Percentiles rank a stretch among this genome's conserved stretches.
phyloP scores from a whole-genome alignment of 805 yeast genomes.

The Yamadazyma kitorensis region DNA sequence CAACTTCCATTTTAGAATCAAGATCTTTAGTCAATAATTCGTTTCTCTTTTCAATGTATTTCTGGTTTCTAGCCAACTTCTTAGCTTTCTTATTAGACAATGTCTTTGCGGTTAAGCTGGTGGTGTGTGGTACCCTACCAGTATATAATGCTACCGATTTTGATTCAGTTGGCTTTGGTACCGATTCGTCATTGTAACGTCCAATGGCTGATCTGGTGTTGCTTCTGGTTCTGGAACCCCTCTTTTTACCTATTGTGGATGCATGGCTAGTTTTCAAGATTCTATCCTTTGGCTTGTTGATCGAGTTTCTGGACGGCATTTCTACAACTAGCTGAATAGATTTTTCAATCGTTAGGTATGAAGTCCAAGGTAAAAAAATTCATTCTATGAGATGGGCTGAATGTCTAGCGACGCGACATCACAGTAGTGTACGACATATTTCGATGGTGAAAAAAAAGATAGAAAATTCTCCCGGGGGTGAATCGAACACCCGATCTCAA shows the following conservation, averaged over 20 bases:
- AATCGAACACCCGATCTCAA: slow-evolving; percentile 52
- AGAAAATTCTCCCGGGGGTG: slow-evolving; percentile 45
- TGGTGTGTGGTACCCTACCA: slow-evolving; percentile 29
- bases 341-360: too few relatives aligned
- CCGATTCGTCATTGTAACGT: slow-evolving; percentile 37
- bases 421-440: background rate
- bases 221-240: slow-evolving; percentile 47
- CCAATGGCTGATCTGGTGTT: slow-evolving; percentile 46
- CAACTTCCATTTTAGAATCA: slow-evolving; percentile 52
- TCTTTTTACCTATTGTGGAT: slow-evolving; percentile 48
- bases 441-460: background rate
- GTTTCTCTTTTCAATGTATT: slow-evolving; percentile 61
- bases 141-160: slow-evolving; percentile 44
- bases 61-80: slow-evolving; percentile 76
- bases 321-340: too few relatives aligned
- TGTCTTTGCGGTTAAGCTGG: slow-evolving; percentile 50
- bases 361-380: too few relatives aligned
- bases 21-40: slow-evolving; percentile 47
- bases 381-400: slow-evolving; percentile 5
- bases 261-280: slow-evolving; percentile 50
- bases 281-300: slow-evolving; percentile 74
- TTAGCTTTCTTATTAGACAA: slow-evolving; percentile 75
- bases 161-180: slow-evolving; percentile 42
- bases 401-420: slow-evolving; percentile 5
- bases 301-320: slow-evolving; percentile 82